Evolutionary conservation across 768 basidiomycete species (phyloP), one percentile per base, ranked within the genome.

Genomic region (Leccinellum rugosiceps): DNA sequence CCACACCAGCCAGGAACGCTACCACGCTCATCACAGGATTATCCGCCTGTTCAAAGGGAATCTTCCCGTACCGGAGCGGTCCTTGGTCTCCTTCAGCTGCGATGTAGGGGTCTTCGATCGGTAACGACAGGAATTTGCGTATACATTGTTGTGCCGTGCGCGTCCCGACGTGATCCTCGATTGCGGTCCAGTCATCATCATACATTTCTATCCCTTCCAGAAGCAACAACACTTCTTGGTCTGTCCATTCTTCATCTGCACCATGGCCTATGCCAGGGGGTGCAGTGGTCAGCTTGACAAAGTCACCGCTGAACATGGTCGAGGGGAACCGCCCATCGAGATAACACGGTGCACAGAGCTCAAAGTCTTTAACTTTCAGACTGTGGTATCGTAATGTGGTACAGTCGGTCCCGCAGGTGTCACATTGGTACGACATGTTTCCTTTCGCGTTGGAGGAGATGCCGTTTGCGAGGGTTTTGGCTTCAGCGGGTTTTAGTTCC

Each of bases 11-110:
- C 23, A 99, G 79, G 77, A 98, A 98, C 2, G 97, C 94, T 19
- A 98, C 95, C 23, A 98, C 97, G 71, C 91, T 93, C 94, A 99
- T 94, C 17, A 99, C 93, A 0, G 97, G 97, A 68, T 98, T 98
- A 67, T 99, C 97, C 5, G 91, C 85, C 70, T 94, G 91, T 64
- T 94, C 90, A 69, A 98, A 97, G 1, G 96, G 96, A 53, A 97
- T 80, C 15, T 88, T 75, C 0, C 86, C 85, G 53, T 86, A 93
- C 55, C 88, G 75, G 45, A 95, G 74, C 1, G 87, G 78, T 9
- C 92, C 92, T 76, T 87, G 82, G 21, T 86, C 84, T 3, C 81
- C 89, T 65, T 92, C 90, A 3, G 83, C 80, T 31, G 85, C 83
- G 43, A 98, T 75, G 70, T 95, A 99, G 15, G 88, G 86, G 65